These are phyloP conservation scores for Aspergillus tubingensis DNA, from an alignment of 2,329 filamentous ascomycete genomes.

Conservation along the genomic window DNA sequence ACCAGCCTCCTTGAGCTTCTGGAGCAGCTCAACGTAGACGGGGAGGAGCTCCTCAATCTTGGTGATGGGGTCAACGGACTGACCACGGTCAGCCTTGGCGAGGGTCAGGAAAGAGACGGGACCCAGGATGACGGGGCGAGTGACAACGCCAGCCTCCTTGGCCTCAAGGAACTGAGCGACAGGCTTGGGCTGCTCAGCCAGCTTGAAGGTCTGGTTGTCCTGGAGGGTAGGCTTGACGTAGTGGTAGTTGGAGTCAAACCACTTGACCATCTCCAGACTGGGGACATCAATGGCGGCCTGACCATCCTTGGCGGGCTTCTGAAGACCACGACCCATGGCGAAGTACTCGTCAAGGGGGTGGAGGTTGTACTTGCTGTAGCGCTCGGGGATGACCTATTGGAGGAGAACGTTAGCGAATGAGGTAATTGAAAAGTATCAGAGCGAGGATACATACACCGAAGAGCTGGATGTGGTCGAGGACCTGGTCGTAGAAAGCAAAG, in stretches of 20 bases:
- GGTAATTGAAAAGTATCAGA: constrained; percentile 3
- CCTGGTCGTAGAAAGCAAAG: constrained; percentile 98
- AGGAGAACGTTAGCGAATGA: constrained; percentile 26
- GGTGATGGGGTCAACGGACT: constrained; percentile 89
- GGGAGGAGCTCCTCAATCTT: constrained; percentile 91
- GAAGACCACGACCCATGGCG: constrained; percentile 98
- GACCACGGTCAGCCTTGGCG: constrained; percentile 95
- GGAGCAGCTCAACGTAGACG: constrained; percentile 89
- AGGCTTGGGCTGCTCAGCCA: constrained; percentile 84
- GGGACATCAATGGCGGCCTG: constrained; percentile 75
- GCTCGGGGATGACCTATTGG: constrained; percentile 78
- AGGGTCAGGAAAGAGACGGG: constrained; percentile 97
- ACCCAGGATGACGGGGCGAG: constrained; percentile 90
- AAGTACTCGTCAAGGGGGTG: constrained; percentile 95
- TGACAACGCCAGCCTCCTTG: constrained; percentile 91
- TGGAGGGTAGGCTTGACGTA: constrained; percentile 99
- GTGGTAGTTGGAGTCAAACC: constrained; percentile 99
- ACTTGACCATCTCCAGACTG: constrained; percentile 98
- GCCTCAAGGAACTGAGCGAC: constrained; percentile 93
- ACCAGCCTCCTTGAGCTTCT: constrained; percentile 92
- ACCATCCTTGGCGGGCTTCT: constrained; percentile 68
- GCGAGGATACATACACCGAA: constrained; percentile 71
- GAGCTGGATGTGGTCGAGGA: constrained; percentile 96
- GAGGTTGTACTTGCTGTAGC: constrained; percentile 89
- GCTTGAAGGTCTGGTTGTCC: constrained; percentile 95